A percentile compares a stretch with the other conserved stretches of the same genome.
phyloP scores from a whole-genome alignment of 179 eudicot species.

The Amaranthus tricolor region DNA sequence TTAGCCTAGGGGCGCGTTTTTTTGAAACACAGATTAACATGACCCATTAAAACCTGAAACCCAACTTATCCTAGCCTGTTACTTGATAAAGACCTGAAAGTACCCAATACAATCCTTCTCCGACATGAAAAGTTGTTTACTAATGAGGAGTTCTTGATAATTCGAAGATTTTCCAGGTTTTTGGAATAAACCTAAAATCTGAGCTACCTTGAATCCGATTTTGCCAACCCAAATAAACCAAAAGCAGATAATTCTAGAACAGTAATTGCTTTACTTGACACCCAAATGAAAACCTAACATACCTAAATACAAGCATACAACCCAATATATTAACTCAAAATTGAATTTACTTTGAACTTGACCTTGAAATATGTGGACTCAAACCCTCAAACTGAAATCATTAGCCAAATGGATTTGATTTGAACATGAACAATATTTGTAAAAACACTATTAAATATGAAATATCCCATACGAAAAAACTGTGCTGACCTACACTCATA shows the following conservation, averaged over 20 bases:
- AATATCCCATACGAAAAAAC: not conserved
- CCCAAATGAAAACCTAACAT: not conserved
- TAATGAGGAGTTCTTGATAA: not conserved
- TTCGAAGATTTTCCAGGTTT: not conserved
- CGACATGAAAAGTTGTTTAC: not conserved
- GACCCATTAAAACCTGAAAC: not conserved
- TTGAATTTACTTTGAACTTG: too few species aligned
- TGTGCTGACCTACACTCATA: not conserved
- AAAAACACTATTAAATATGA: too few species aligned
- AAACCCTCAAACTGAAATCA: not conserved
- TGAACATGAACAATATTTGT: not conserved
- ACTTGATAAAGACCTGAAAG: not conserved
- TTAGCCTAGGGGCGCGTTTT: too few species aligned
- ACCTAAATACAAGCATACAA: not conserved
- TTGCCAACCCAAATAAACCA: not conserved
- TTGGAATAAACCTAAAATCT: not conserved
- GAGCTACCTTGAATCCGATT: not conserved
- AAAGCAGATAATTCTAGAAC: not conserved
- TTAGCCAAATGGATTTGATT: too few species aligned
- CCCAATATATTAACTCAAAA: too few species aligned
- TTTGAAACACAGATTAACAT: too few species aligned
- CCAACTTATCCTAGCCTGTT: not conserved
- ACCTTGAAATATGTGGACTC: not conserved
- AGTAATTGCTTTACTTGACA: not conserved
- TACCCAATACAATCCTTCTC: not conserved